A percentile compares a stretch with the other conserved stretches of the same genome.
These are phyloP conservation scores for Coemansia javaensis DNA, from an alignment of 192 early-diverging fungal genomes.

Conservation along the genomic window DNA sequence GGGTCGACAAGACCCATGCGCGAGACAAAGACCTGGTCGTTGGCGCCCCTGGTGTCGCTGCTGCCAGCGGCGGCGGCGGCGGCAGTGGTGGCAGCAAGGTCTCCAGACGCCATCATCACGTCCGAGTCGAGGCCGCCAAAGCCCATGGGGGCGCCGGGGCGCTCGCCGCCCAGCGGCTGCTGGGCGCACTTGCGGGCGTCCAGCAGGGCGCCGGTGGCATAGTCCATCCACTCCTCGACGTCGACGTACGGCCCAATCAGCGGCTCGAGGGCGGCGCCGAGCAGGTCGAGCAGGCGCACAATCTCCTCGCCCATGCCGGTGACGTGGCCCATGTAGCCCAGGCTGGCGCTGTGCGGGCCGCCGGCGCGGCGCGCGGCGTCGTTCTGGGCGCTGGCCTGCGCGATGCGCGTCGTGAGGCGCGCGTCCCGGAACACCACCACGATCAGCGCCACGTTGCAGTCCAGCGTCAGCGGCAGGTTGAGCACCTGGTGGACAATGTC, in stretches of 20 bases:
- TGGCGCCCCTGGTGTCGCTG: too few relatives aligned
- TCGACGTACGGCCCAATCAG: slow-evolving; percentile 44
- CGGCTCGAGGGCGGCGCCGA: slow-evolving; percentile 36
- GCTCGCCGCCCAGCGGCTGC: slow-evolving; percentile 48
- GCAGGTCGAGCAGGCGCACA: slow-evolving; percentile 80
- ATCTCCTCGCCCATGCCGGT: slow-evolving; percentile 97
- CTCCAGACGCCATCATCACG: too few relatives aligned
- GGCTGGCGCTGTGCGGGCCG: slow-evolving; percentile 82
- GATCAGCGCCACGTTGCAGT: slow-evolving; percentile 55
- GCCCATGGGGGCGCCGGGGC: slow-evolving; percentile 15
- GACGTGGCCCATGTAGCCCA: slow-evolving; percentile 98
- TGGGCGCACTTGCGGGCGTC: slow-evolving; percentile 43
- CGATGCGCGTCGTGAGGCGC: slow-evolving; percentile 76
- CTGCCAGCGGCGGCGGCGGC: too few relatives aligned
- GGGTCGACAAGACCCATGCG: slow-evolving; percentile 45
- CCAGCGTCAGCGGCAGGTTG: slow-evolving; percentile 76
- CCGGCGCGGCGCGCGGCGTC: slow-evolving; percentile 75
- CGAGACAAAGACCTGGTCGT: slow-evolving; percentile 44
- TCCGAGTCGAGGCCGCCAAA: too few relatives aligned
- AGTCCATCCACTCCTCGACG: slow-evolving; percentile 50
- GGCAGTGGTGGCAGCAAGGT: too few relatives aligned
- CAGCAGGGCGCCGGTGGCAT: slow-evolving; percentile 36
- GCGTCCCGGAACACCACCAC: slow-evolving; percentile 82
- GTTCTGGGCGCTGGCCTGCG: slow-evolving; percentile 76
- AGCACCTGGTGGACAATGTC: slow-evolving; percentile 98